A percentile compares a stretch with the other conserved stretches of the same genome.
Conservation (phyloP, 306 rosid genomes). For the Inga oerstediana region DNA sequence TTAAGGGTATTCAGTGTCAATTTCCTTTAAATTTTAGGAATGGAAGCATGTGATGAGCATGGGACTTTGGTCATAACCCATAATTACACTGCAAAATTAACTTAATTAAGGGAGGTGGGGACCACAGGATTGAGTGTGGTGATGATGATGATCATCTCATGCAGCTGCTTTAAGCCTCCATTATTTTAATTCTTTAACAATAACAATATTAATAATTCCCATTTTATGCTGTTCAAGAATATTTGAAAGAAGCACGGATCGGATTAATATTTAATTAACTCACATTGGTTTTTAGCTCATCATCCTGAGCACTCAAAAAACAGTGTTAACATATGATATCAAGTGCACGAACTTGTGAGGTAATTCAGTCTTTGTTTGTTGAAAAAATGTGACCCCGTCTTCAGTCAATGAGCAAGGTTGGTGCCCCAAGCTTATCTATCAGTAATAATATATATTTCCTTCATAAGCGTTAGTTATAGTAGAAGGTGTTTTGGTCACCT, state of each 20-base stretch:
- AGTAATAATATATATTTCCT: too few relatives aligned
- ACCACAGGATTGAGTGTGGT: constrained; percentile 39
- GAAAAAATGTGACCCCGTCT: constrained; percentile 12
- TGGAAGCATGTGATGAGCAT: constrained; percentile 46
- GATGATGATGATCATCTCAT: constrained; percentile 30
- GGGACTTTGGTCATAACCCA: constrained; percentile 44
- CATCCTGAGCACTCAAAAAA: not conserved
- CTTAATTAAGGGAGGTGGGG: constrained; percentile 47
- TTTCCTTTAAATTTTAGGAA: not conserved
- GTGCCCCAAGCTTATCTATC: not conserved
- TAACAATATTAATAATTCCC: not conserved
- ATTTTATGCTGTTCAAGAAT: not conserved
- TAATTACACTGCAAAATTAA: constrained; percentile 44
- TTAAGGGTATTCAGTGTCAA: not conserved
- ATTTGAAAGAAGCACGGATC: not conserved
- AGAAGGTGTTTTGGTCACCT: too few relatives aligned
- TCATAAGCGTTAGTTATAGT: too few relatives aligned
- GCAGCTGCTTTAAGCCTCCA: constrained; percentile 42
- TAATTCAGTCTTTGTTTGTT: not conserved
- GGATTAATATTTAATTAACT: not conserved
- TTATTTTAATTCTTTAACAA: not conserved
- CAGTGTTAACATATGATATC: not conserved
- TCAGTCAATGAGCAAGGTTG: not conserved
- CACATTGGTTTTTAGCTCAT: not conserved
- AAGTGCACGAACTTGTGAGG: not conserved